phyloP scores from a whole-genome alignment of 441 rosid genomes.

The Arabidopsis hybrid region DNA sequence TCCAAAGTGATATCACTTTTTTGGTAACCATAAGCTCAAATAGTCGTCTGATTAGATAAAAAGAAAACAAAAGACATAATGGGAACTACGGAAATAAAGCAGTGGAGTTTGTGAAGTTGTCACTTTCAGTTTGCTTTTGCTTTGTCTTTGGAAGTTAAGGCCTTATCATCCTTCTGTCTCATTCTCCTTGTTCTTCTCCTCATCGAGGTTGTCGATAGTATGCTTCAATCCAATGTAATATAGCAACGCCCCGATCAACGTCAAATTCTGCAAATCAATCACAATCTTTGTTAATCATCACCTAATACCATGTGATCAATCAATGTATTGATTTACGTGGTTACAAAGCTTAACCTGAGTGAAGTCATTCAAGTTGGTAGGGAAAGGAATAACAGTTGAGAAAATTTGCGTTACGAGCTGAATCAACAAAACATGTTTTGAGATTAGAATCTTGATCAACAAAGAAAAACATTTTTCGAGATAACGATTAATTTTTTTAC shows the following conservation, averaged over 20 bases:
- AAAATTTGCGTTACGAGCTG: slow-evolving; percentile 43
- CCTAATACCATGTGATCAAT: not conserved
- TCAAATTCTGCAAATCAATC: slow-evolving; percentile 38
- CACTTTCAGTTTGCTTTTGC: slow-evolving; percentile 28
- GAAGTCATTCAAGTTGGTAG: slow-evolving; percentile 43
- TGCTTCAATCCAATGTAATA: slow-evolving; percentile 46
- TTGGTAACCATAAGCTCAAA: slow-evolving; percentile 5
- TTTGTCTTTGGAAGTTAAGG: slow-evolving; percentile 32
- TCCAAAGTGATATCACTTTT: not conserved
- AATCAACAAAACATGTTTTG: slow-evolving; percentile 23
- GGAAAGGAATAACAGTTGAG: slow-evolving; percentile 41
- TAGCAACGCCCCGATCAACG: slow-evolving; percentile 43
- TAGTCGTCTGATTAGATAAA: not conserved
- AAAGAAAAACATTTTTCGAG: not conserved
- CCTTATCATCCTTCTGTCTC: slow-evolving; percentile 22
- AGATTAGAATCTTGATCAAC: slow-evolving; percentile 3
- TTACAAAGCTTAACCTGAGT: slow-evolving; percentile 39
- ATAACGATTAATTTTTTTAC: slow-evolving; percentile 17
- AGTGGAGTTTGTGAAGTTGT: slow-evolving; percentile 7
- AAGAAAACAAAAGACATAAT: not conserved
- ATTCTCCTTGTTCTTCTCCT: slow-evolving; percentile 30
- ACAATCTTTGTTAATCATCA: not conserved
- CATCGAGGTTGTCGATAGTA: slow-evolving; percentile 31
- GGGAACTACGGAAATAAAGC: slow-evolving; percentile 5
- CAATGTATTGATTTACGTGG: not conserved